Evolutionary conservation across 2,329 filamentous ascomycete genomes (phyloP).

Genomic region (Pseudogymnoascus sp.): DNA sequence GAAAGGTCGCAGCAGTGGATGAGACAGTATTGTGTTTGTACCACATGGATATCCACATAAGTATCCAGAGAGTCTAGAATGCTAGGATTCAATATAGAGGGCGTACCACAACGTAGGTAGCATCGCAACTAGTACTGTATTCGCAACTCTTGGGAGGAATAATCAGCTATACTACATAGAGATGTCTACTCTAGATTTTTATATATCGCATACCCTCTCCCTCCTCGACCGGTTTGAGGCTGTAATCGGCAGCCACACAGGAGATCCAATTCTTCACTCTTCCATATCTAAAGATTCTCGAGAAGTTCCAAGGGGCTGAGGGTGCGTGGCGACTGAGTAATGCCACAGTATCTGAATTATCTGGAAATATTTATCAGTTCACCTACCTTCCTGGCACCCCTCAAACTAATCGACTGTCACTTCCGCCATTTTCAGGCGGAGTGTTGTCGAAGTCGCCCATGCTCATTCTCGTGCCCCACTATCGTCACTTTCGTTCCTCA

Average conservation of each 20-base stretch:
- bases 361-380: background rate
- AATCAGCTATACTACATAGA: background rate
- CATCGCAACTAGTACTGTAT: background rate
- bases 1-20: background rate
- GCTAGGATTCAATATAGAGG: background rate
- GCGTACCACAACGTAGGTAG: background rate
- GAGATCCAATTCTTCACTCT: background rate
- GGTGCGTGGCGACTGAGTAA: background rate
- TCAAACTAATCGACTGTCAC: background rate
- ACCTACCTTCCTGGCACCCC: background rate
- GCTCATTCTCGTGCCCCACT: background rate
- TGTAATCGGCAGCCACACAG: background rate
- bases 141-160: background rate
- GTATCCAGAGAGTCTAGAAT: background rate
- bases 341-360: background rate
- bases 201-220: background rate
- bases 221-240: background rate
- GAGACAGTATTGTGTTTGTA: background rate
- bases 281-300: background rate
- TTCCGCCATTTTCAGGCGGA: background rate
- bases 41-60: background rate
- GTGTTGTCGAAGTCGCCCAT: background rate
- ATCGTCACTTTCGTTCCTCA: background rate
- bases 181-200: background rate
- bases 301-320: background rate